Percentiles rank a stretch among this genome's conserved stretches.
phyloP scores from a whole-genome alignment of 257 asterid species.

The Solanum microdontum region DNA sequence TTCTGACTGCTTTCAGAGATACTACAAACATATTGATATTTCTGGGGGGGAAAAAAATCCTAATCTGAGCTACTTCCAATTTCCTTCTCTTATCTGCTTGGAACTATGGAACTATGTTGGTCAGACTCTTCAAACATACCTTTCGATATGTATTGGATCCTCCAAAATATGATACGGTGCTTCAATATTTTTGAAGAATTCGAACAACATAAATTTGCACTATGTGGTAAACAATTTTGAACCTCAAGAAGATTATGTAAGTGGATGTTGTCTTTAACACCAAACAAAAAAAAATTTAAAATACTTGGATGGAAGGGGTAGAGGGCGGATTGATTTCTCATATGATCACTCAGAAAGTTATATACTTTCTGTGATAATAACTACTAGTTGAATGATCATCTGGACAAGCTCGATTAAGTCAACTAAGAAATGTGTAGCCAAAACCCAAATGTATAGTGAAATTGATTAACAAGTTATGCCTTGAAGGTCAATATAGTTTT shows the following conservation, averaged over 20 bases:
- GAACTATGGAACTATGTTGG: background rate
- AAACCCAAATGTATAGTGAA: background rate
- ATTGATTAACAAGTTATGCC: background rate
- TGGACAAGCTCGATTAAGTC: too few relatives aligned
- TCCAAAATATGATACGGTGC: background rate
- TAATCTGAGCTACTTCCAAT: background rate
- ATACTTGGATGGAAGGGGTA: too few relatives aligned
- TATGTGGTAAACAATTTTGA: background rate
- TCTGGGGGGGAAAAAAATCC: too few relatives aligned
- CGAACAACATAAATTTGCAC: background rate
- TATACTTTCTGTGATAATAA: too few relatives aligned
- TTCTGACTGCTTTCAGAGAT: too few relatives aligned
- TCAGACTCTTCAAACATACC: background rate
- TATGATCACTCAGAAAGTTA: too few relatives aligned
- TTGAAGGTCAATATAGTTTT: too few relatives aligned
- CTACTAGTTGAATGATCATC: too few relatives aligned
- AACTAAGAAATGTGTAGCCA: background rate
- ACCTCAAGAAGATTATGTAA: background rate
- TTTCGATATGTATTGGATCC: background rate
- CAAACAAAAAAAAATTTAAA: too few relatives aligned
- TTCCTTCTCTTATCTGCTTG: background rate
- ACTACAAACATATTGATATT: too few relatives aligned
- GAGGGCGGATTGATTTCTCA: too few relatives aligned
- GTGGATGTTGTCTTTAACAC: too few relatives aligned
- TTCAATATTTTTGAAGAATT: background rate